Percentiles rank a stretch among this genome's conserved stretches.
These are phyloP conservation scores for Pythium folliculosum DNA, from an alignment of 352 stramenopile genomes.

Conservation along the genomic window DNA sequence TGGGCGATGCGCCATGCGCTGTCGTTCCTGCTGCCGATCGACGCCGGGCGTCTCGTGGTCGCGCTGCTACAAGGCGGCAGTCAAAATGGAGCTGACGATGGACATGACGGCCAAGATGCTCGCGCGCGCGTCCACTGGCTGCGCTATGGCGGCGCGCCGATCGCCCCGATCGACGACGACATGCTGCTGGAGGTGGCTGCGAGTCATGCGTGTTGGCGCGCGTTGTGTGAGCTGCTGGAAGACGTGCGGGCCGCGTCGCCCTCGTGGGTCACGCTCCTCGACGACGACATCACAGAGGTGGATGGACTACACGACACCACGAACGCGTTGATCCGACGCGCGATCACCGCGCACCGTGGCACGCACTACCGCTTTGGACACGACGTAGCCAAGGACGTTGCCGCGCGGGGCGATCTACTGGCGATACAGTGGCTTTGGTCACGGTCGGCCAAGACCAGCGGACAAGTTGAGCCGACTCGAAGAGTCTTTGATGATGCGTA, in stretches of 20 bases:
- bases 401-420: not conserved
- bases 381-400: not conserved
- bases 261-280: not conserved
- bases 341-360: not conserved
- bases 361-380: not conserved
- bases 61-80: not conserved
- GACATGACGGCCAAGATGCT: no score
- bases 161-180: not conserved
- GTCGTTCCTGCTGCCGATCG: not conserved
- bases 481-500: not conserved
- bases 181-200: not conserved
- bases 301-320: not conserved
- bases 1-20: not conserved
- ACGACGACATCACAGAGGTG: not conserved
- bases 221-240: not conserved
- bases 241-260: not conserved
- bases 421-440: not conserved
- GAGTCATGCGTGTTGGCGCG: not conserved
- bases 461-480: not conserved
- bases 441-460: not conserved
- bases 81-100: no score
- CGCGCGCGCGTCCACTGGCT: not conserved
- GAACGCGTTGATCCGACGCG: not conserved
- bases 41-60: not conserved
- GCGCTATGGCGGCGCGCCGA: not conserved